Evolutionary conservation across 2,329 filamentous ascomycete species (phyloP).

Genomic region (Fusarium odoratissimum): DNA sequence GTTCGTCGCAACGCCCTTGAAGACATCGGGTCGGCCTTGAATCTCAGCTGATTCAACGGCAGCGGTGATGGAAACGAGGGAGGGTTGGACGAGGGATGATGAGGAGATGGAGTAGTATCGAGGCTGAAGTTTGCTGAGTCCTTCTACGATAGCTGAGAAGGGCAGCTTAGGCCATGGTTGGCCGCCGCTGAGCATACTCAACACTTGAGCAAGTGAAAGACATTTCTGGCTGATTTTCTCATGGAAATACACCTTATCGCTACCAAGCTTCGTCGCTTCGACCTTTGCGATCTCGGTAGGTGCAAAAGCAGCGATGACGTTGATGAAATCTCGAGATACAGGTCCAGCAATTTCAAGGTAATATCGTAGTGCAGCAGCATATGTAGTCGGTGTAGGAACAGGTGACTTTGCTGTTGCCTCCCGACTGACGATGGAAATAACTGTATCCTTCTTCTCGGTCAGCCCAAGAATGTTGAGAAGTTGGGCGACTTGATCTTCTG

Average conservation of each 20-base stretch:
- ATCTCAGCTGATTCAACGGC: conserved; percentile 5
- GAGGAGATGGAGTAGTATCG: conserved; percentile 34
- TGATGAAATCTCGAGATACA: conserved; percentile 6
- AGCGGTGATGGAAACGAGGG: conserved; percentile 4
- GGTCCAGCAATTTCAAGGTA: conserved; percentile 14
- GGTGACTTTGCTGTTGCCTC: neutral
- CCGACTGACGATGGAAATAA: neutral
- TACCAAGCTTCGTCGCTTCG: neutral
- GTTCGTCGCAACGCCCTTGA: conserved; percentile 14
- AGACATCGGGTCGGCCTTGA: neutral
- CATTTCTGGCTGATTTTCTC: neutral
- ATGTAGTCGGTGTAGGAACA: conserved; percentile 12
- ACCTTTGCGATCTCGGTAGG: neutral
- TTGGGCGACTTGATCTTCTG: neutral
- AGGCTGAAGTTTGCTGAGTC: conserved; percentile 13
- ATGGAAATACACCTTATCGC: neutral
- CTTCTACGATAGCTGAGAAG: conserved; percentile 16
- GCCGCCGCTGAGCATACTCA: neutral
- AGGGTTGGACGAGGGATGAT: conserved; percentile 18
- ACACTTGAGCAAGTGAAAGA: neutral
- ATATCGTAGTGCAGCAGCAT: neutral
- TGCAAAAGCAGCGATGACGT: neutral
- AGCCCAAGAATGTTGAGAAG: neutral
- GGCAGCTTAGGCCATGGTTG: neutral
- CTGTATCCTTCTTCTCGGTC: neutral